These are phyloP conservation scores for Thielaviopsis euricoi DNA, from an alignment of 2,329 filamentous ascomycete genomes.

Conservation along the genomic window DNA sequence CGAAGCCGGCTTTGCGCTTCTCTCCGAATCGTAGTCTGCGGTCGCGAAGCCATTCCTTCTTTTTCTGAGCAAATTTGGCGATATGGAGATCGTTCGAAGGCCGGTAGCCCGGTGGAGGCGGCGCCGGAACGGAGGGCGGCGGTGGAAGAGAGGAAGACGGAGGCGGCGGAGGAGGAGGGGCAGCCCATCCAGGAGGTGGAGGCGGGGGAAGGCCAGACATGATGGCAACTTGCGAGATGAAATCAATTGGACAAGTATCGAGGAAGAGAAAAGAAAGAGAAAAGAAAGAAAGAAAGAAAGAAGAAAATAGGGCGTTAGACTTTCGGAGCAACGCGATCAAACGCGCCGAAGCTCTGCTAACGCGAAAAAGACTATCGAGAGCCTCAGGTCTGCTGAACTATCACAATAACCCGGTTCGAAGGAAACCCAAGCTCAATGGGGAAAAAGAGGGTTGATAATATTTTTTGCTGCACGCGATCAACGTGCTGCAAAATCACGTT, in stretches of 20 bases:
- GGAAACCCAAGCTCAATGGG: neutral
- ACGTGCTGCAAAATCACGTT: constrained; percentile 11
- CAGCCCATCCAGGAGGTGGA: constrained; percentile 39
- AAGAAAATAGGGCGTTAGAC: neutral
- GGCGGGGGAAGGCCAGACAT: constrained; percentile 39
- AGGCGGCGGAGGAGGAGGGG: constrained; percentile 36
- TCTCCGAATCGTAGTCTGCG: constrained; percentile 91
- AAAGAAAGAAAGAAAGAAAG: neutral
- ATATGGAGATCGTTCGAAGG: constrained; percentile 67
- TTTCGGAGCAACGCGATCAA: constrained; percentile 10
- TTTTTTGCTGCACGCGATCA: constrained; percentile 7
- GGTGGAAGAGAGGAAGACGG: constrained; percentile 39
- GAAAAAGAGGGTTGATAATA: neutral
- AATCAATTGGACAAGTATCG: neutral
- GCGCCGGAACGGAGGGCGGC: constrained; percentile 40
- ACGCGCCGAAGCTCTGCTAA: constrained; percentile 6
- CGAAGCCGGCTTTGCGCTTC: constrained; percentile 90
- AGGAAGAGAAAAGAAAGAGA: neutral
- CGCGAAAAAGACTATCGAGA: neutral
- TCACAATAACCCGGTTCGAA: constrained; percentile 1
- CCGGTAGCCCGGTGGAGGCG: constrained; percentile 73
- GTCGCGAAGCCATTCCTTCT: constrained; percentile 90
- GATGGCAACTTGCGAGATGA: constrained; percentile 12
- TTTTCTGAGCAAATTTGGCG: constrained; percentile 95
- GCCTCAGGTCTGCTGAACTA: constrained; percentile 5